phyloP scores from a whole-genome alignment of 306 rosid genomes.

The Dryas alaskensis region DNA sequence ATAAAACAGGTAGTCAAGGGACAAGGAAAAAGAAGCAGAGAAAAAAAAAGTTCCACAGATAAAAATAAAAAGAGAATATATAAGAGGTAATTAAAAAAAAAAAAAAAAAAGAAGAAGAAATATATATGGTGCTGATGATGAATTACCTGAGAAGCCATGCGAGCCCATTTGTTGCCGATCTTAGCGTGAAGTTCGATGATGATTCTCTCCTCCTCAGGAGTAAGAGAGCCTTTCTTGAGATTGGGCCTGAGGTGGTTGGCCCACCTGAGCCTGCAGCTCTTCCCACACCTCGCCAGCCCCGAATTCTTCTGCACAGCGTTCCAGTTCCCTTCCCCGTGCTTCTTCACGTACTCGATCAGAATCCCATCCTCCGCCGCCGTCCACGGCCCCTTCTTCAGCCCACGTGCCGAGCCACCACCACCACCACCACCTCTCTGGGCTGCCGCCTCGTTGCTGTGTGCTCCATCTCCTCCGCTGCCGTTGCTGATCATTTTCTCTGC shows the following conservation, averaged over 20 bases:
- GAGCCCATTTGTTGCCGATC: conserved; percentile 89
- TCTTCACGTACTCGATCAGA: conserved; percentile 59
- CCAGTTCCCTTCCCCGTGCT: conserved; percentile 86
- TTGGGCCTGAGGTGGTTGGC: conserved; percentile 83
- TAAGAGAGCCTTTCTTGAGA: conserved; percentile 67
- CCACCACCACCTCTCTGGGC: background rate
- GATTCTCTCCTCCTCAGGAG: conserved; percentile 51
- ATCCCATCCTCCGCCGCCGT: conserved; percentile 59
- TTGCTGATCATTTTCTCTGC: background rate
- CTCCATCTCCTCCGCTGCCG: conserved; percentile 9
- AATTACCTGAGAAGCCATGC: conserved; percentile 76
- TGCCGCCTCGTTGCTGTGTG: background rate
- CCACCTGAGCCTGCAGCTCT: conserved; percentile 91
- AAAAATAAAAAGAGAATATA: background rate
- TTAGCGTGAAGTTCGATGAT: conserved; percentile 75
- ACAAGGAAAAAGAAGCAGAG: background rate
- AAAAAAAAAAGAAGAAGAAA: background rate
- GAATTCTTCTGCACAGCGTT: conserved; percentile 65
- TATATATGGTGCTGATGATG: too few species aligned
- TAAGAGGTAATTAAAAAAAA: too few species aligned
- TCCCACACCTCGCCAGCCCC: conserved; percentile 64
- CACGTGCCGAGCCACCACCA: background rate
- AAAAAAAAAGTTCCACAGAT: background rate
- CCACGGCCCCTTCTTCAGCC: conserved; percentile 81
- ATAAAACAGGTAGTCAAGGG: background rate